phyloP scores from a whole-genome alignment of 768 basidiomycete species.

The Russula earlei region DNA sequence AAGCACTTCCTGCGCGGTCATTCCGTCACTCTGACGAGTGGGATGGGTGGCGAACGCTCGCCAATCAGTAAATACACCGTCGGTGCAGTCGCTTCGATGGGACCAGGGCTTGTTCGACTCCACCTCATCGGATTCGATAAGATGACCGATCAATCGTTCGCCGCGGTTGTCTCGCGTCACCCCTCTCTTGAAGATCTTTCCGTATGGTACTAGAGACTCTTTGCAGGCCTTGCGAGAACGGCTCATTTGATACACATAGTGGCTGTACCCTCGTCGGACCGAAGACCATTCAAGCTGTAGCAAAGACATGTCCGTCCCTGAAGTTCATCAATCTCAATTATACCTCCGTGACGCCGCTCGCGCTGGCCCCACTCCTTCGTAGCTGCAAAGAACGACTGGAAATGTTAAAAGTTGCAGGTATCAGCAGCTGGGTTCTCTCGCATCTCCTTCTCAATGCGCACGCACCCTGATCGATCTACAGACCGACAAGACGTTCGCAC shows the following conservation, averaged over 20 bases:
- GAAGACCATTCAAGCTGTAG: conserved; percentile 37
- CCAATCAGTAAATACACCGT: conserved; percentile 42
- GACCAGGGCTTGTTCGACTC: conserved; percentile 30
- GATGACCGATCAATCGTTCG: conserved; percentile 42
- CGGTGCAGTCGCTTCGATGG: conserved; percentile 29
- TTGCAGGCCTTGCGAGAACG: not conserved
- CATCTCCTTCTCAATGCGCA: not conserved
- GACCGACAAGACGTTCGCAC: conserved; percentile 49
- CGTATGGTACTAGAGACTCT: conserved; percentile 39
- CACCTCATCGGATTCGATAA: conserved; percentile 44
- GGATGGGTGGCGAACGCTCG: conserved; percentile 34
- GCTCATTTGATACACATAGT: conserved; percentile 29
- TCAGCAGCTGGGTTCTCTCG: conserved; percentile 44
- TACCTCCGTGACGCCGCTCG: conserved; percentile 43
- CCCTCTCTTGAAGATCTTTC: conserved; percentile 38
- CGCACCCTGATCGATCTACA: conserved; percentile 22
- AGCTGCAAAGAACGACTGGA: conserved; percentile 33
- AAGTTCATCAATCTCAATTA: conserved; percentile 48
- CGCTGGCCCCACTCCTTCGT: conserved; percentile 37
- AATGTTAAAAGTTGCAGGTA: conserved; percentile 53
- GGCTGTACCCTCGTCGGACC: conserved; percentile 50
- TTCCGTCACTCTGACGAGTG: conserved; percentile 37
- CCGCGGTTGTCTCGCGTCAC: conserved; percentile 38
- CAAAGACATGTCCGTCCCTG: conserved; percentile 35
- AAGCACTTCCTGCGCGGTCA: conserved; percentile 54